Evolutionary conservation across 1,139 yeast genomes (phyloP).

Genomic region (Protomyces macrosporus): DNA sequence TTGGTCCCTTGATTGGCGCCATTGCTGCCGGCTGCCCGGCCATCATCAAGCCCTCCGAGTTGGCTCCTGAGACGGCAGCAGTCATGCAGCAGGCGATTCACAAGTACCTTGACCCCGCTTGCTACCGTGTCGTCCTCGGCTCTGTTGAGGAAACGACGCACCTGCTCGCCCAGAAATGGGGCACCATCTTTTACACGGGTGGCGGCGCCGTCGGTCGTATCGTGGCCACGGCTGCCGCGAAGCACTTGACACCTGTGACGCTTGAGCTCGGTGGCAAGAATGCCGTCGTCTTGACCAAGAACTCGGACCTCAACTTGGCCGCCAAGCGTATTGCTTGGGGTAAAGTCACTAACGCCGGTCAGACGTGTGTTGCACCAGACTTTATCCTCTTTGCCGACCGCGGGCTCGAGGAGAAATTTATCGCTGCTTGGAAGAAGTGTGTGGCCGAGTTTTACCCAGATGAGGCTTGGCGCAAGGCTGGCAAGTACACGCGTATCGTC

Average conservation of each 20-base stretch:
- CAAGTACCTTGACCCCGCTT: constrained; percentile 8
- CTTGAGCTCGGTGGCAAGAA: constrained; percentile 79
- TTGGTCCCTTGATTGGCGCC: constrained; percentile 72
- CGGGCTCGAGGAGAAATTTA: constrained; percentile 51
- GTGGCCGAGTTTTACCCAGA: constrained; percentile 47
- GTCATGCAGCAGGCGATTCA: constrained; percentile 40
- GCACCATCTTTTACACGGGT: constrained; percentile 50
- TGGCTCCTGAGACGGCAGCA: constrained; percentile 58
- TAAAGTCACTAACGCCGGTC: constrained; percentile 72
- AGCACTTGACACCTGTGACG: constrained; percentile 67
- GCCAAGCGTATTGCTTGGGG: constrained; percentile 52
- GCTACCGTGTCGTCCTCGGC: constrained; percentile 26
- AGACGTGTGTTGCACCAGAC: constrained; percentile 81
- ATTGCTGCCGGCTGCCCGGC: constrained; percentile 84
- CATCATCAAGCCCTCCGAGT: constrained; percentile 73
- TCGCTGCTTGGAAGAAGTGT: constrained; percentile 45
- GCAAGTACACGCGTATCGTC: constrained; percentile 58
- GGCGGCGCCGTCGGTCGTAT: constrained; percentile 63
- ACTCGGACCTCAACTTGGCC: constrained; percentile 56
- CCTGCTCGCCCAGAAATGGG: constrained; percentile 21
- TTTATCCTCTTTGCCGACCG: constrained; percentile 60
- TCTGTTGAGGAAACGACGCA: constrained; percentile 25
- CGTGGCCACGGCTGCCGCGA: constrained; percentile 58
- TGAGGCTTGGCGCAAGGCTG: constrained; percentile 33
- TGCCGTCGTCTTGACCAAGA: constrained; percentile 66